A percentile compares a stretch with the other conserved stretches of the same genome.
Evolutionary conservation across 768 basidiomycete species (phyloP).

Genomic region (Paxillus rubicundulus): DNA sequence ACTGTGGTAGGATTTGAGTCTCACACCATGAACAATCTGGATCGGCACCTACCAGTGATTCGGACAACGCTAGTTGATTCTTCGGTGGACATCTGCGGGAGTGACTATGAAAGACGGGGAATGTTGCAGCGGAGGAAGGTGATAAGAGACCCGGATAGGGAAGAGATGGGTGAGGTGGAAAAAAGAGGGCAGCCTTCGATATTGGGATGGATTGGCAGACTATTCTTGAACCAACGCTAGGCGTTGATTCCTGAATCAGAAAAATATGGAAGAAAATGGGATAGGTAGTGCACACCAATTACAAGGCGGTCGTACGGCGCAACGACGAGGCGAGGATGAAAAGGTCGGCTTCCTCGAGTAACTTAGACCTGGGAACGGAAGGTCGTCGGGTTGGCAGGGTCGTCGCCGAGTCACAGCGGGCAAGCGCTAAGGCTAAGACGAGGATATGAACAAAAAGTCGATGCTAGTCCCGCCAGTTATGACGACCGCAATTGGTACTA

Average conservation of each 20-base stretch:
- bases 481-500: too few species aligned
- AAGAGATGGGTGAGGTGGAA: not conserved
- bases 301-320: not conserved
- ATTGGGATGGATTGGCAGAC: not conserved
- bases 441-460: too few species aligned
- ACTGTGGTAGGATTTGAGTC: constrained; percentile 41
- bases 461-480: too few species aligned
- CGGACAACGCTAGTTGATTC: constrained; percentile 13
- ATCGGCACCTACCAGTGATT: constrained; percentile 21
- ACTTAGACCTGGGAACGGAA: too few species aligned
- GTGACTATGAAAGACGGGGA: not conserved
- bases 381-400: too few species aligned
- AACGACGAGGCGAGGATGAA: too few species aligned
- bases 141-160: not conserved
- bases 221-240: constrained; percentile 4
- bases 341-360: too few species aligned
- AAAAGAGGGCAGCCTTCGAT: not conserved
- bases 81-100: constrained; percentile 21
- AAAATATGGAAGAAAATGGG: not conserved
- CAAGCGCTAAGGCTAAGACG: too few species aligned
- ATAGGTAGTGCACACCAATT: not conserved
- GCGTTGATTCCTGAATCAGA: not conserved
- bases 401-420: too few species aligned
- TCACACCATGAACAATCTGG: not conserved
- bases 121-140: not conserved